These are phyloP conservation scores for Megacollybia platyphylla DNA, from an alignment of 1,284 basidiomycete species.

Conservation along the genomic window DNA sequence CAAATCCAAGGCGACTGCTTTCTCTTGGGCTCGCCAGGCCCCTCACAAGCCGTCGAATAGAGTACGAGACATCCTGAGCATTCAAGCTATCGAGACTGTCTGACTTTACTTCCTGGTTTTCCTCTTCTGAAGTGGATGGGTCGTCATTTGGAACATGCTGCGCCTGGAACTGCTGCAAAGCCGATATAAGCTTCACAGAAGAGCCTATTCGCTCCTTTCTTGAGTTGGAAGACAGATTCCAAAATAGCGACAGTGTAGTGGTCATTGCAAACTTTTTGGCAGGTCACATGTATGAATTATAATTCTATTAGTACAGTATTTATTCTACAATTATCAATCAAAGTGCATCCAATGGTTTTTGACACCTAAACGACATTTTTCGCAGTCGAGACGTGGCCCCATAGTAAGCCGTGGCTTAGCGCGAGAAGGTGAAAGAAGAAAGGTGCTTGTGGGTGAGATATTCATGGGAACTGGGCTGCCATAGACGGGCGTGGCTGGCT, in stretches of 20 bases:
- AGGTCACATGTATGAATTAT: background rate
- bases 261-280: conserved; percentile 33
- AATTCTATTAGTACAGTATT: background rate
- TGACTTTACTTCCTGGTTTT: conserved; percentile 37
- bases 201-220: conserved; percentile 76
- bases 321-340: conserved; percentile 21
- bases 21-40: conserved; percentile 89
- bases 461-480: conserved; percentile 11
- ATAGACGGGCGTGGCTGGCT: conserved; percentile 11
- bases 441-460: conserved; percentile 11
- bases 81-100: conserved; percentile 54
- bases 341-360: conserved; percentile 62
- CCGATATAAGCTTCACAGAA: conserved; percentile 71
- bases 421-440: conserved; percentile 14
- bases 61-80: conserved; percentile 83
- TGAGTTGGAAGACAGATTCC: conserved; percentile 80
- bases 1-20: conserved; percentile 88
- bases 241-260: conserved; percentile 84
- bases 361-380: conserved; percentile 54
- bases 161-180: conserved; percentile 75
- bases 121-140: conserved; percentile 31
- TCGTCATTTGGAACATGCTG: conserved; percentile 35
- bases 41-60: conserved; percentile 71
- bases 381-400: conserved; percentile 61
- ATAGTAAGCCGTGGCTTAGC: conserved; percentile 45